Percentiles rank a stretch among this genome's conserved stretches.
Conservation (phyloP, 2,329 filamentous ascomycete species). For the Fusarium sp. region DNA sequence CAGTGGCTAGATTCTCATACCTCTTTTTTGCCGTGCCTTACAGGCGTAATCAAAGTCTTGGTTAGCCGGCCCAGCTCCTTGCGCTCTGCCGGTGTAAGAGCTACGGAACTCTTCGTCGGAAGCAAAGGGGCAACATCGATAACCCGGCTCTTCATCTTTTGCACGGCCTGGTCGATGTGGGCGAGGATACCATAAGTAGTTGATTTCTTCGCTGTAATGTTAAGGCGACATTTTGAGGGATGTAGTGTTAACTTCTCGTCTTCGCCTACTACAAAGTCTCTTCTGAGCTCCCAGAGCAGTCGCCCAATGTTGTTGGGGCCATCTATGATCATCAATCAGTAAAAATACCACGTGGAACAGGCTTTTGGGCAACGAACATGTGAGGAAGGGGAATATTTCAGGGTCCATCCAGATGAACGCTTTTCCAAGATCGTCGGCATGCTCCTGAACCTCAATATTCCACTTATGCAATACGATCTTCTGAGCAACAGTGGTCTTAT, state of each 20-base stretch:
- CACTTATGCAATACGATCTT: constrained; percentile 63
- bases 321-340: constrained; percentile 22
- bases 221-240: constrained; percentile 41
- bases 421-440: constrained; percentile 58
- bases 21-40: constrained; percentile 17
- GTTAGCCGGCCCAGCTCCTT: constrained; percentile 52
- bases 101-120: constrained; percentile 11
- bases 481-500: constrained; percentile 58
- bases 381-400: constrained; percentile 59
- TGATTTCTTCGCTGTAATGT: constrained; percentile 49
- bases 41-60: constrained; percentile 47
- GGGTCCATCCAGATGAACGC: constrained; percentile 55
- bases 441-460: constrained; percentile 62
- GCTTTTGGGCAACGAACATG: constrained; percentile 54
- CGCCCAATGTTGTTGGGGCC: constrained; percentile 26
- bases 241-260: constrained; percentile 49
- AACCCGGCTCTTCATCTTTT: constrained; percentile 43
- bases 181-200: constrained; percentile 51
- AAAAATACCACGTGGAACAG: not conserved
- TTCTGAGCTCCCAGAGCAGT: constrained; percentile 47
- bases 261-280: constrained; percentile 50
- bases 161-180: constrained; percentile 51
- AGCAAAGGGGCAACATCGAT: constrained; percentile 45
- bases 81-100: constrained; percentile 41
- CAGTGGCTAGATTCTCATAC: constrained; percentile 33